Base-by-base conservation (phyloP, 1,139 yeast genomes). In the Suhomyces taliae region DNA sequence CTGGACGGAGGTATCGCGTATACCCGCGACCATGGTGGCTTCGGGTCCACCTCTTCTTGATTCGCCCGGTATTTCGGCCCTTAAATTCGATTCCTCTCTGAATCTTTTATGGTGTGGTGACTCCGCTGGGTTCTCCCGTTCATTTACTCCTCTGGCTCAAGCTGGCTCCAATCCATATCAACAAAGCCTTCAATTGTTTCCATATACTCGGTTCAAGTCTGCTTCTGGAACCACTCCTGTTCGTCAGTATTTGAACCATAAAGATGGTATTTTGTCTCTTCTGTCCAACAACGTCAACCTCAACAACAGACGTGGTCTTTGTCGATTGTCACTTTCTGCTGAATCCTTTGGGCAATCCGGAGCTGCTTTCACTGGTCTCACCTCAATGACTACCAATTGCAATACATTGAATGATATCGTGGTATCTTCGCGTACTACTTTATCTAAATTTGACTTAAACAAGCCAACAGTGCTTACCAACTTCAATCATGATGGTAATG, bases 81-180 rank as follows among this genome's bases (percentile, higher is more conserved):
- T 82, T 29, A 61, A 70, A 27, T 90, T 90, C 64, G 98, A 93
- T 65, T 78, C 78, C 40, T 69, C 78, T 24, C 81, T 84, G 49
- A 93, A 90, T 57, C 70, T 91, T 39, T 62, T 91, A 4, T 93
- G 98, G 98, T 76, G 85, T 5, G 97, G 96, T n/a, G 93, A 87
- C 61, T 69, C 76, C 9, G 65, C 62, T 34, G 78, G 77, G 9
- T 64, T 58, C 50, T 52, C 73, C 5, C 58, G 67, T 8, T 67
- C 74, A 19, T 67, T 62, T 49, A 61, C 72, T 6, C 39, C 47
- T 19, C 66, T 66, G 29, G 43, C 61, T 19, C 52, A 49, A 7
- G 34, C 44, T 2, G 48, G 47, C 2, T 42, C 46, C 44, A 52
- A 52, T 36, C 55, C 55, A 1, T 52, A 38, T 43, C 54, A 44